These are phyloP conservation scores for Blastobotrys raffinosifermentans DNA, from an alignment of 1,139 yeast species.

Conservation along the genomic window DNA sequence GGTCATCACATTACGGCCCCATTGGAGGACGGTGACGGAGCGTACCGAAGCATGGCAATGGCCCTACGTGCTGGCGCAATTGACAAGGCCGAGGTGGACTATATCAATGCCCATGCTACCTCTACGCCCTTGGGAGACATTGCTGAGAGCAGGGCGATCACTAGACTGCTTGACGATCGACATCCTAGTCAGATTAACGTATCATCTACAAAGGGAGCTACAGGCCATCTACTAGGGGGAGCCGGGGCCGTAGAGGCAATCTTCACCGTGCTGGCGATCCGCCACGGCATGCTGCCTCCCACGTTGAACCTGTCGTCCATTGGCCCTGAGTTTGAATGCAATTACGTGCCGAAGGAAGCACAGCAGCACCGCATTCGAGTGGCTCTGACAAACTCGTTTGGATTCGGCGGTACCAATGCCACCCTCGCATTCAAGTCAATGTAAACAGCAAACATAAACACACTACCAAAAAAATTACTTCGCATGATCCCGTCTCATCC, in stretches of 20 bases:
- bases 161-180: constrained; percentile 33
- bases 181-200: constrained; percentile 36
- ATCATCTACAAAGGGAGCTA: constrained; percentile 84
- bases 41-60: constrained; percentile 71
- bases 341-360: constrained; percentile 53
- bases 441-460: too few species aligned
- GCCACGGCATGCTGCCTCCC: constrained; percentile 61
- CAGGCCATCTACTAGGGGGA: constrained; percentile 92
- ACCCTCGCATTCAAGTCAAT: constrained; percentile 44
- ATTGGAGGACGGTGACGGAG: constrained; percentile 75
- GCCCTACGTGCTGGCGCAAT: constrained; percentile 53
- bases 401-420: constrained; percentile 96
- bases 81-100: constrained; percentile 48
- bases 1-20: constrained; percentile 95
- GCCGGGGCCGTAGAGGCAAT: constrained; percentile 94
- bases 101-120: constrained; percentile 96
- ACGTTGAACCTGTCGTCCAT: constrained; percentile 61
- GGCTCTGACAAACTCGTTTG: constrained; percentile 87
- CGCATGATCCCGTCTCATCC: too few species aligned
- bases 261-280: constrained; percentile 64
- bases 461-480: too few species aligned
- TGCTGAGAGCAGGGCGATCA: constrained; percentile 78
- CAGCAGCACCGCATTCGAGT: constrained; percentile 39
- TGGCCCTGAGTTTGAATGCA: constrained; percentile 43
- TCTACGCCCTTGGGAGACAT: constrained; percentile 84